Percentiles rank a stretch among this genome's conserved stretches.
These are phyloP conservation scores for Saccharata proteae DNA, from an alignment of 2,329 filamentous ascomycete genomes.

Conservation along the genomic window DNA sequence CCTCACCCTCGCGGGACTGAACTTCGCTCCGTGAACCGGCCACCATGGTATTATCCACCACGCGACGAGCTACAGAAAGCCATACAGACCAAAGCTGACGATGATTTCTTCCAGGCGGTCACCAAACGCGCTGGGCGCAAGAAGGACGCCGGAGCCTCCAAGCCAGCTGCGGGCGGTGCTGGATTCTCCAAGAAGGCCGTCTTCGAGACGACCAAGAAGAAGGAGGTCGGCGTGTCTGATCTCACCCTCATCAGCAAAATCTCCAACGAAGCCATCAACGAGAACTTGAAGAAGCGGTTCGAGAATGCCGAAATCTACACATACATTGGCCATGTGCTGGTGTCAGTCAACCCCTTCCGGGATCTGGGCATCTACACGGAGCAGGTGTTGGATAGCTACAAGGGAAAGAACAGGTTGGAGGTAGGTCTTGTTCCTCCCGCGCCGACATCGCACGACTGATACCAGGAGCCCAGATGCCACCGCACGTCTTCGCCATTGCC, in stretches of 20 bases:
- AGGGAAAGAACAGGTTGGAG: conserved; percentile 92
- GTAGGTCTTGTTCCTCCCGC: conserved; percentile 12
- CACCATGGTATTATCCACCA: conserved; percentile 10
- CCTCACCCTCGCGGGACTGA: no score
- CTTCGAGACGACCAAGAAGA: conserved; percentile 96
- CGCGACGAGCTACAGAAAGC: no score
- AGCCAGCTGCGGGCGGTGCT: conserved; percentile 31
- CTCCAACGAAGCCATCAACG: conserved; percentile 98
- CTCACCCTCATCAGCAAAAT: conserved; percentile 96
- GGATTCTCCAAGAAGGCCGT: conserved; percentile 86
- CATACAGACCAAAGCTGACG: not conserved
- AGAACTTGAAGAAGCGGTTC: conserved; percentile 96
- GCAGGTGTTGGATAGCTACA: conserved; percentile 81
- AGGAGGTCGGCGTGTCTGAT: conserved; percentile 97
- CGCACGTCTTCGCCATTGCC: conserved; percentile 94
- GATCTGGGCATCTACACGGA: conserved; percentile 98
- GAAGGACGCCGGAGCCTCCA: conserved; percentile 36
- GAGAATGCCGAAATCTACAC: conserved; percentile 98
- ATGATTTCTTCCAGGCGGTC: conserved; percentile 35
- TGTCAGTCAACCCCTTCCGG: conserved; percentile 96
- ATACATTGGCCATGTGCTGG: conserved; percentile 98
- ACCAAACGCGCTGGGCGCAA: conserved; percentile 48
- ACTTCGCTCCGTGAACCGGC: no score
- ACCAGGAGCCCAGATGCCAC: conserved; percentile 47
- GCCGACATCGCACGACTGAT: conserved; percentile 2